Evolutionary conservation across 768 basidiomycete genomes (phyloP).

Genomic region (Boletellus ananiceps): DNA sequence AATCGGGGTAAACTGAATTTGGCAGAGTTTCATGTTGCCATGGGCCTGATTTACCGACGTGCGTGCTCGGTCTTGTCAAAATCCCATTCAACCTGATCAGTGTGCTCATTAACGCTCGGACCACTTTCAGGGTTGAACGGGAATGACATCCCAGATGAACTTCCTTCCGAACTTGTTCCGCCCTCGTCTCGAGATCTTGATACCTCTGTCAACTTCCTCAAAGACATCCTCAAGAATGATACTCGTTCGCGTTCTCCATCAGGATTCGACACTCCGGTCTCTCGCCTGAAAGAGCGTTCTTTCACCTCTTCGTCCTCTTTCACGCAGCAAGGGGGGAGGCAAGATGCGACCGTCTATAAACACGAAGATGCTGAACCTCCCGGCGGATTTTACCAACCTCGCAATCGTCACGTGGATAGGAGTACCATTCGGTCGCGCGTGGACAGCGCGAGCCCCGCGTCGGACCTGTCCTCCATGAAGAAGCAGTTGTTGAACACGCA

Average conservation of each 20-base stretch:
- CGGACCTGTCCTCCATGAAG: constrained; percentile 85
- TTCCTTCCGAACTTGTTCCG: constrained; percentile 87
- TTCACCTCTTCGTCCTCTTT: constrained; percentile 54
- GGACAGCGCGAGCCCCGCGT: constrained; percentile 56
- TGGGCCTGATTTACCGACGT: constrained; percentile 97
- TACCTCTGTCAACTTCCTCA: constrained; percentile 84
- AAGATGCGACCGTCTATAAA: constrained; percentile 92
- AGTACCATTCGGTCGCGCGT: constrained; percentile 69
- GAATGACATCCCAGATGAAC: constrained; percentile 78
- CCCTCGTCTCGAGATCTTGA: constrained; percentile 89
- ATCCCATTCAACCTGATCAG: neutral
- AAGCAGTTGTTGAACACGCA: constrained; percentile 75
- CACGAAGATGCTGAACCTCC: constrained; percentile 61
- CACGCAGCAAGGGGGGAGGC: constrained; percentile 49
- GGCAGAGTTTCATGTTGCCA: constrained; percentile 96
- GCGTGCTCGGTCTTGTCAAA: constrained; percentile 32
- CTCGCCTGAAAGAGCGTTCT: constrained; percentile 65
- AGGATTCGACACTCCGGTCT: constrained; percentile 48
- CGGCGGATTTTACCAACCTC: constrained; percentile 72
- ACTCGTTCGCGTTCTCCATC: constrained; percentile 66
- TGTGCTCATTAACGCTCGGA: neutral
- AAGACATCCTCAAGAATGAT: constrained; percentile 83
- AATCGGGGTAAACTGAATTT: constrained; percentile 94
- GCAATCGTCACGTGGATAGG: constrained; percentile 81
- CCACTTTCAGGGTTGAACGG: constrained; percentile 73